phyloP scores from a whole-genome alignment of 75 land plant species.

The Picea sitchensis region DNA sequence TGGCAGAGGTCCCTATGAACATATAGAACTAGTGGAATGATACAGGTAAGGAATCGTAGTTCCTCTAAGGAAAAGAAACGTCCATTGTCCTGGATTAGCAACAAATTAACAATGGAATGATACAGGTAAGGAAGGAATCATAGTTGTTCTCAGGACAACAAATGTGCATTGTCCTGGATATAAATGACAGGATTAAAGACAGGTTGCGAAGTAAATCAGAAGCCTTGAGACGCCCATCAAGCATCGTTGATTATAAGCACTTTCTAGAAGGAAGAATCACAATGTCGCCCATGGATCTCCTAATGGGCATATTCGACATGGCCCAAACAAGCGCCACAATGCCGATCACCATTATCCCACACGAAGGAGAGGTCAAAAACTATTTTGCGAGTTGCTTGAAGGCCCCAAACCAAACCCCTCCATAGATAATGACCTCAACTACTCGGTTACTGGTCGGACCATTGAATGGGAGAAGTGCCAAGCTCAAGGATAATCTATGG shows the following conservation, averaged over 20 bases:
- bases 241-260: slow-evolving; percentile 77
- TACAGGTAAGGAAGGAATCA: slow-evolving; percentile 52
- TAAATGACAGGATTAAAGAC: slow-evolving; percentile 68
- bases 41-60: too few relatives aligned
- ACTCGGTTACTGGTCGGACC: not conserved
- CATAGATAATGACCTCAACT: slow-evolving; percentile 58
- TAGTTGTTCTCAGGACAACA: slow-evolving; percentile 20
- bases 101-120: slow-evolving; percentile 48
- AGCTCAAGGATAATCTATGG: slow-evolving; percentile 27
- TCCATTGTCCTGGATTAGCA: slow-evolving; percentile 60
- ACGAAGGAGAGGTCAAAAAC: slow-evolving; percentile 27
- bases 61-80: slow-evolving; percentile 55
- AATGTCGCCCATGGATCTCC: slow-evolving; percentile 80
- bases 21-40: slow-evolving; percentile 34
- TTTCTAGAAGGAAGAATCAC: slow-evolving; percentile 51
- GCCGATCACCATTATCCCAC: slow-evolving; percentile 52
- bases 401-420: slow-evolving; percentile 51
- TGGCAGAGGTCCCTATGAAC: slow-evolving; percentile 52
- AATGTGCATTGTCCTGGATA: slow-evolving; percentile 18
- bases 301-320: too few relatives aligned
- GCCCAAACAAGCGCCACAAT: slow-evolving; percentile 45
- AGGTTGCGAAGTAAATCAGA: slow-evolving; percentile 35
- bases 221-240: slow-evolving; percentile 50
- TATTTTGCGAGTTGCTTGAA: slow-evolving; percentile 7
- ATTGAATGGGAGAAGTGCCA: slow-evolving; percentile 20